Base-by-base conservation (phyloP, 805 yeast genomes). In the Starmerella khaoyaiensis region DNA sequence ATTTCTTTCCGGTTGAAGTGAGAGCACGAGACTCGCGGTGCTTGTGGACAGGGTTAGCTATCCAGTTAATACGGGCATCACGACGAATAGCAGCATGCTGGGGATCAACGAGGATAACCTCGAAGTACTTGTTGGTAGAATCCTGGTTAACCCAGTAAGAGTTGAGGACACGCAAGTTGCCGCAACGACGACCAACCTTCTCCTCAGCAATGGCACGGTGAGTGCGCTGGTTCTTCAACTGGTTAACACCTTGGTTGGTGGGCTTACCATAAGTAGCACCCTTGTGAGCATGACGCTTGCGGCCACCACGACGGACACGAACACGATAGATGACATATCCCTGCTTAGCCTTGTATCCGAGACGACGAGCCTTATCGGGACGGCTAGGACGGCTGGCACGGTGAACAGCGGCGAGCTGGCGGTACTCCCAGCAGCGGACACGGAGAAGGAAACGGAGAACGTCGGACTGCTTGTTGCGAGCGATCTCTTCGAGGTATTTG, bases 251-350 rank as follows among this genome's bases (percentile, higher is more conserved):
- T 74, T 83, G 94, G 93, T 90, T 90, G 75, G 98, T 90, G 79
- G 98, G 98, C 81, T 90, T 90, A 82, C 98, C 98, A 79, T 90
- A 87, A 67, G 97, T 90, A 63, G 96, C 97, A 82, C 98, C 98
- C 90, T 90, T 90, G 74, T 93, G 84, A 61, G 79, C 96, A 61
- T 96, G 96, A 74, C 94, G 83, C 95, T 90, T 90, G 81, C 98
- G 86, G 76, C 87, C 87, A 76, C 98, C 98, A 73, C 98, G 82
- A 74, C 97, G 83, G 62, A 90, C 97, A 72, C 98, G 83, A 69
- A 87, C 72, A 71, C 98, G 79, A 95, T 72, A 90, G 77, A 90
- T 75, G 56, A 81, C 95, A 67, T 82, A 90, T 60, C 98, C 98
- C 76, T 90, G 98, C 79, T 90, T 90, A 71, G 98, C 97, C 80